These are phyloP conservation scores for Bacidia rubella DNA, from an alignment of 495 filamentous ascomycete species.

Conservation along the genomic window DNA sequence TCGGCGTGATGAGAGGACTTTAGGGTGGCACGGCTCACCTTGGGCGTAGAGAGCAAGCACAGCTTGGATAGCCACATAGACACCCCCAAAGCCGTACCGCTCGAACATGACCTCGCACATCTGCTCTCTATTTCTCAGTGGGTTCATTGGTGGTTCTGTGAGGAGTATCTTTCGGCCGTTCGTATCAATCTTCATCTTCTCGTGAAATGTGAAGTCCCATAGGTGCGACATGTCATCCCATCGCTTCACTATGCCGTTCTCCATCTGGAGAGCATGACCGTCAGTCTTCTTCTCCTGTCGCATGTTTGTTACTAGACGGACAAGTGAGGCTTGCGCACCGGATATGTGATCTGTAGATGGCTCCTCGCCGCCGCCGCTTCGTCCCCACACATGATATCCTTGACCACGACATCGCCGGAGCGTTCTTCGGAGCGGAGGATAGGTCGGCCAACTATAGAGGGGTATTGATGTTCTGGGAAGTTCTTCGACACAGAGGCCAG, in stretches of 20 bases:
- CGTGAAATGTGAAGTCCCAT: conserved; percentile 97
- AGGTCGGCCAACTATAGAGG: conserved; percentile 93
- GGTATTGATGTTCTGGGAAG: conserved; percentile 97
- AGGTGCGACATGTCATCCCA: conserved; percentile 99
- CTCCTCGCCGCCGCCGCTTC: conserved; percentile 90
- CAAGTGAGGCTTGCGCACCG: conserved; percentile 42
- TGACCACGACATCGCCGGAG: conserved; percentile 64
- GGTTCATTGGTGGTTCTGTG: conserved; percentile 97
- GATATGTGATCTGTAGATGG: conserved; percentile 96
- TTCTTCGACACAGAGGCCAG: conserved; percentile 41
- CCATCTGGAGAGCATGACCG: too few relatives aligned
- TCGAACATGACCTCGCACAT: conserved; percentile 99
- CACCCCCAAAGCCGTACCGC: conserved; percentile 85
- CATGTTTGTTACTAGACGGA: too few relatives aligned
- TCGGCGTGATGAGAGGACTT: neutral
- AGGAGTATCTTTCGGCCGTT: conserved; percentile 92
- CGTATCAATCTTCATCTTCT: conserved; percentile 89
- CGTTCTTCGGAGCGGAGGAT: conserved; percentile 93
- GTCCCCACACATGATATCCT: conserved; percentile 99
- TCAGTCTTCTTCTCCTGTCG: too few relatives aligned
- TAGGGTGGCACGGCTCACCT: conserved; percentile 36
- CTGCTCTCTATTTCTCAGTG: conserved; percentile 83
- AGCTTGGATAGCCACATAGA: conserved; percentile 97
- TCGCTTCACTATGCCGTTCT: conserved; percentile 96
- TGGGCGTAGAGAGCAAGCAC: conserved; percentile 96